These are phyloP conservation scores for Colletotrichum noveboracense DNA, from an alignment of 2,329 filamentous ascomycete species.

Conservation along the genomic window DNA sequence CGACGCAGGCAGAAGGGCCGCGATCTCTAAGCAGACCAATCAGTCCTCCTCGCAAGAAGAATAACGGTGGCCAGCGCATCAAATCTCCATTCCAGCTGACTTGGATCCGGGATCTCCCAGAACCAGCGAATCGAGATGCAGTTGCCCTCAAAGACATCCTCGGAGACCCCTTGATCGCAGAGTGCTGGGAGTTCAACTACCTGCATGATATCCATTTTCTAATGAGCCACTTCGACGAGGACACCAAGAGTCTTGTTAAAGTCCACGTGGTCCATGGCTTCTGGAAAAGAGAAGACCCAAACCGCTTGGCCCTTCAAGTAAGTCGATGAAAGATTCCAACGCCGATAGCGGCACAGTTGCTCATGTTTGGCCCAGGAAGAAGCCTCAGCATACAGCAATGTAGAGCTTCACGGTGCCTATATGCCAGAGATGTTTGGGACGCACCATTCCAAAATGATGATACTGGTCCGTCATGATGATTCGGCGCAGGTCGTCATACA, in stretches of 20 bases:
- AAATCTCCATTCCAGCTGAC: slow-evolving; percentile 76
- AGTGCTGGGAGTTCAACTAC: slow-evolving; percentile 76
- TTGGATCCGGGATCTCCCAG: slow-evolving; percentile 67
- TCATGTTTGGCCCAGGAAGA: slow-evolving; percentile 53
- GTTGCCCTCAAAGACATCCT: slow-evolving; percentile 72
- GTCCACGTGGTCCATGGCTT: slow-evolving; percentile 66
- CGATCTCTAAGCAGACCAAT: slow-evolving; percentile 43
- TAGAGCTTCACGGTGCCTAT: slow-evolving; percentile 74
- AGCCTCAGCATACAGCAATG: slow-evolving; percentile 67
- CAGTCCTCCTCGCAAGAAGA: slow-evolving; percentile 50
- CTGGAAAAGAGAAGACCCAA: slow-evolving; percentile 70
- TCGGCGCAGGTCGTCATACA: slow-evolving; percentile 82
- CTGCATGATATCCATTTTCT: slow-evolving; percentile 65
- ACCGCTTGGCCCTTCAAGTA: slow-evolving; percentile 63
- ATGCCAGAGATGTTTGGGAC: slow-evolving; percentile 88
- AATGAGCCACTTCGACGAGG: slow-evolving; percentile 57
- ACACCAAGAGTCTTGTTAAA: slow-evolving; percentile 52
- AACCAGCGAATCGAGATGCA: slow-evolving; percentile 66
- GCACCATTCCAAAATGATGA: slow-evolving; percentile 86
- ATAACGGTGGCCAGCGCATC: slow-evolving; percentile 30
- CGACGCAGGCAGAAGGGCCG: not conserved
- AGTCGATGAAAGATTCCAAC: not conserved
- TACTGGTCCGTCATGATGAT: slow-evolving; percentile 80
- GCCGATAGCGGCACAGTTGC: not conserved
- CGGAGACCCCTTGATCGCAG: slow-evolving; percentile 74